phyloP scores from a whole-genome alignment of 345 rosid species.

The Eucalyptus tenuipes region DNA sequence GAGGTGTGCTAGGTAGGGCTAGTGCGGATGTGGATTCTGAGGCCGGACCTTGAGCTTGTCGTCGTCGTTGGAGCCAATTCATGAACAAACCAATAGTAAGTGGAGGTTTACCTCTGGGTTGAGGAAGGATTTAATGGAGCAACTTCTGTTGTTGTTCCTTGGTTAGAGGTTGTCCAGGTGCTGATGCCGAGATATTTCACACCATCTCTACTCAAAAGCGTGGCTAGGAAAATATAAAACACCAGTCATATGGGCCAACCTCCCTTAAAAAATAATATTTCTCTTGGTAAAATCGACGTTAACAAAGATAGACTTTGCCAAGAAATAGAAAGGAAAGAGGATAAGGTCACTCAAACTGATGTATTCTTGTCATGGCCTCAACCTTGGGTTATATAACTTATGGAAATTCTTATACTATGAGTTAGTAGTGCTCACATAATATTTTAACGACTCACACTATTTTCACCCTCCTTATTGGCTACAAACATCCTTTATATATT shows the following conservation, averaged over 20 bases:
- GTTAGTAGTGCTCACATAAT: background rate
- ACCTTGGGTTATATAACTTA: background rate
- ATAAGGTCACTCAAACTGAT: background rate
- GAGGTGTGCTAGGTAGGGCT: background rate
- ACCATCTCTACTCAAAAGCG: background rate
- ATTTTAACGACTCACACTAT: background rate
- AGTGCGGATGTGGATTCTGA: too few species aligned
- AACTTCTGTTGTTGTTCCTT: too few species aligned
- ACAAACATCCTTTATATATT: too few species aligned
- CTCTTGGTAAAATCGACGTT: background rate
- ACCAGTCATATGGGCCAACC: background rate
- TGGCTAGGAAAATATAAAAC: background rate
- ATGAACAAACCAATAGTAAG: too few species aligned
- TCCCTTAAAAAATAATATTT: background rate
- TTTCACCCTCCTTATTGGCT: too few species aligned
- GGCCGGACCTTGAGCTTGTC: too few species aligned
- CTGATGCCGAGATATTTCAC: too few species aligned
- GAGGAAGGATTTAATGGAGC: too few species aligned
- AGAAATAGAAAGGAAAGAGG: background rate
- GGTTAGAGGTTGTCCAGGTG: too few species aligned
- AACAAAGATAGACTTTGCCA: background rate
- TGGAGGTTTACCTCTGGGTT: too few species aligned
- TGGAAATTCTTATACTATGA: background rate
- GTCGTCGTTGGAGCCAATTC: too few species aligned
- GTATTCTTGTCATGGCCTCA: background rate